Conservation (phyloP, 176 grass and related monocot genomes). For the Oryza glumipatula region DNA sequence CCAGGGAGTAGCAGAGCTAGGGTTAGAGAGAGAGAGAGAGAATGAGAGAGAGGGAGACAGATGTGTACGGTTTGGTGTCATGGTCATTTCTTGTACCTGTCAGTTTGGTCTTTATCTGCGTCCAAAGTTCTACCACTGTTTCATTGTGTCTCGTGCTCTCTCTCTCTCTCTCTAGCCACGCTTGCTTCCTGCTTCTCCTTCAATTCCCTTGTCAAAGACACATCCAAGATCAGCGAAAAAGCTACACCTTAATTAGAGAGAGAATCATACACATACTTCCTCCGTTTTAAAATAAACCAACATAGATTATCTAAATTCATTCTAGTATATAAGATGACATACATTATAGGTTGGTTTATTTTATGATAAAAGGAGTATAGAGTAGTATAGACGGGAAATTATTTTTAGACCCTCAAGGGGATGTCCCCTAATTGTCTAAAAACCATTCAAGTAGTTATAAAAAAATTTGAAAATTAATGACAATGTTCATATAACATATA, state of each 20-base stretch:
- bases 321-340: no score
- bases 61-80: conserved; percentile 23
- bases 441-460: no score
- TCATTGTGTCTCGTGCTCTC: conserved; percentile 61
- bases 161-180: no score
- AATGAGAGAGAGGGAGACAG: neutral
- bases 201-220: neutral
- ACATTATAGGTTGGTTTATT: no score
- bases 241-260: neutral
- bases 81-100: conserved; percentile 56
- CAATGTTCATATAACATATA: no score
- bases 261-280: neutral
- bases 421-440: no score
- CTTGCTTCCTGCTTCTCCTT: neutral
- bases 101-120: conserved; percentile 61
- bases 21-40: conserved; percentile 3
- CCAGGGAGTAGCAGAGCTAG: neutral
- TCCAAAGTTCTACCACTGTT: conserved; percentile 61
- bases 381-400: no score
- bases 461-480: no score
- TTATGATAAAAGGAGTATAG: no score
- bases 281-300: no score
- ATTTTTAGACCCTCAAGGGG: no score
- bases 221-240: neutral
- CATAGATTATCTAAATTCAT: no score